Evolutionary conservation across 2,329 filamentous ascomycete genomes (phyloP).

Genomic region (Clarireedia homoeocarpa): DNA sequence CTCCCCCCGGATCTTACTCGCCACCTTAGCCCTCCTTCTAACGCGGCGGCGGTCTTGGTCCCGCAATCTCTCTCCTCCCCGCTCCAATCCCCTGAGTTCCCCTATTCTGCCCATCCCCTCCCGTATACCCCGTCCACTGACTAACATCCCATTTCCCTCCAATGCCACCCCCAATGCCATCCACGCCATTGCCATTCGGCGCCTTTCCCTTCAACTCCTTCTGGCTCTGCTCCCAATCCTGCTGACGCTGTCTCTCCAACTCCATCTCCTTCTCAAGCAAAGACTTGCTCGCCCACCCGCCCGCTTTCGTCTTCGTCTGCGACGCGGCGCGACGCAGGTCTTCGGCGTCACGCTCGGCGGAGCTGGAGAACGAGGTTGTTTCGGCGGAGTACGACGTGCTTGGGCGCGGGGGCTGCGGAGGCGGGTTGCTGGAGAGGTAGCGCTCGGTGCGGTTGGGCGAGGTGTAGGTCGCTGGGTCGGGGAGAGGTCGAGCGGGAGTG

Average conservation of each 20-base stretch:
- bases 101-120: constrained; percentile 67
- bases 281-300: constrained; percentile 45
- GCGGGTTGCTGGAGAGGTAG: constrained; percentile 40
- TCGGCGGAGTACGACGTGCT: constrained; percentile 34
- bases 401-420: constrained; percentile 31
- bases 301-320: constrained; percentile 44
- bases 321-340: constrained; percentile 39
- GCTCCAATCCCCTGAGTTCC: constrained; percentile 59
- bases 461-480: constrained; percentile 28
- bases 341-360: constrained; percentile 42
- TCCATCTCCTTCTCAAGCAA: constrained; percentile 55
- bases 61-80: constrained; percentile 70
- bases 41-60: constrained; percentile 53
- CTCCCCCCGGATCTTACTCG: too few species aligned
- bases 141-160: constrained; percentile 59
- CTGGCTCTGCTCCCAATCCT: constrained; percentile 67
- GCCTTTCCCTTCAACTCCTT: constrained; percentile 45
- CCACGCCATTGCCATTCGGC: constrained; percentile 41
- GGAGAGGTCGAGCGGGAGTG: constrained; percentile 32
- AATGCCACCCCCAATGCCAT: constrained; percentile 59
- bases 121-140: constrained; percentile 58
- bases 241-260: constrained; percentile 48
- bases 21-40: neutral
- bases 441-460: constrained; percentile 38
- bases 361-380: constrained; percentile 32